A percentile compares a stretch with the other conserved stretches of the same genome.
Conservation (phyloP, 2,329 filamentous ascomycete species). For the Fusarium globosum region DNA sequence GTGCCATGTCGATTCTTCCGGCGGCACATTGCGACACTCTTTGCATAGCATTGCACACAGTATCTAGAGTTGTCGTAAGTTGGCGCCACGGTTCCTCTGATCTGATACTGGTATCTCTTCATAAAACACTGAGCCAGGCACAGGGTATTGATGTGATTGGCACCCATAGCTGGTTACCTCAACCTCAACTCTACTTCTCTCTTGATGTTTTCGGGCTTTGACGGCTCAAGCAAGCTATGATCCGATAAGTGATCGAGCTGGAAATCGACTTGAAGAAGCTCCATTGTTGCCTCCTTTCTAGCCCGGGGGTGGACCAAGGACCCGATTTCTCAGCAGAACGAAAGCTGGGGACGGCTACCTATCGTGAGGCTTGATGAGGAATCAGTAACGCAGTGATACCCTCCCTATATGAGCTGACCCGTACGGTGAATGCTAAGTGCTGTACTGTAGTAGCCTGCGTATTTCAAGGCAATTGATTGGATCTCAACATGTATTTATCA, state of each 20-base stretch:
- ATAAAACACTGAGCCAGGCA: conserved; percentile 12
- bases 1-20: conserved; percentile 24
- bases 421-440: not conserved
- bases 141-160: conserved; percentile 12
- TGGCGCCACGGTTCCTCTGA: conserved; percentile 27
- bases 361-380: not conserved
- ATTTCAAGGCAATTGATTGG: conserved; percentile 23
- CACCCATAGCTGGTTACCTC: conserved; percentile 3
- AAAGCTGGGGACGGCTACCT: conserved; percentile 16
- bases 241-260: conserved; percentile 8
- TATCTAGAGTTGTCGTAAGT: not conserved
- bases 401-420: conserved; percentile 6
- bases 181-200: conserved; percentile 10
- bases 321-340: conserved; percentile 12
- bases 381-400: not conserved
- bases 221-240: conserved; percentile 25
- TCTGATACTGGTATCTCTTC: conserved; percentile 21
- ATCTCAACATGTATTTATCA: conserved; percentile 31
- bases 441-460: not conserved
- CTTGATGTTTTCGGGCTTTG: conserved; percentile 7
- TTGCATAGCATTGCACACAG: not conserved
- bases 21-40: conserved; percentile 12
- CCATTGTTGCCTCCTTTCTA: conserved; percentile 23
- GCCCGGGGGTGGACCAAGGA: conserved; percentile 11
- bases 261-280: not conserved